These are phyloP conservation scores for Dissoconium aciculare DNA, from an alignment of 2,329 filamentous ascomycete species.

Conservation along the genomic window DNA sequence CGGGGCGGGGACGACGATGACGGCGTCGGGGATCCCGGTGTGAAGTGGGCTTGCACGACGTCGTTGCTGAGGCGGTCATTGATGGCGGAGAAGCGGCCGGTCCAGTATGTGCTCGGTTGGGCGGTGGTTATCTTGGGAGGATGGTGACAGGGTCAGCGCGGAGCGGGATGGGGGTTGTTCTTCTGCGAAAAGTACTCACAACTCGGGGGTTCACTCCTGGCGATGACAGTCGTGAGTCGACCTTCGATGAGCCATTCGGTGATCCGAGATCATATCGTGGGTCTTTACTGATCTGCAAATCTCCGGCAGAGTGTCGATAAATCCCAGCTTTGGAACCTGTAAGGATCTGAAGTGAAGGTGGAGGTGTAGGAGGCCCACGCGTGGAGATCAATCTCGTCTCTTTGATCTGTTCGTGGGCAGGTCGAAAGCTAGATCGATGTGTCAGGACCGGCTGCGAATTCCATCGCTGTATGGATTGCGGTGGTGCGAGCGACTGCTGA, in stretches of 20 bases:
- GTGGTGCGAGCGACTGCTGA: constrained; percentile 13
- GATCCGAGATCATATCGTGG: neutral
- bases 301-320: too few relatives aligned
- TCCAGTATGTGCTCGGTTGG: constrained; percentile 42
- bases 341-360: constrained; percentile 13
- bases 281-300: constrained; percentile 4
- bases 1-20: constrained; percentile 16
- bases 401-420: constrained; percentile 18
- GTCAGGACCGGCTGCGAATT: constrained; percentile 21
- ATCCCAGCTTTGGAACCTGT: constrained; percentile 6
- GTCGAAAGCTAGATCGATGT: constrained; percentile 13
- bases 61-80: constrained; percentile 41
- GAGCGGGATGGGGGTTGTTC: neutral
- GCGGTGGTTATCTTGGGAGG: constrained; percentile 9
- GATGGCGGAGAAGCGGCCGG: constrained; percentile 44
- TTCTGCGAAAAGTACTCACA: neutral
- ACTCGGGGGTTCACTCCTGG: neutral
- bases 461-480: constrained; percentile 17
- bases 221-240: neutral
- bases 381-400: constrained; percentile 20
- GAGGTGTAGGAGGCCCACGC: constrained; percentile 18
- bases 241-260: neutral
- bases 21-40: constrained; percentile 29
- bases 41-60: constrained; percentile 30
- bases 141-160: neutral